phyloP scores from a whole-genome alignment of 1,139 yeast species.

The Yamadazyma dendronema region DNA sequence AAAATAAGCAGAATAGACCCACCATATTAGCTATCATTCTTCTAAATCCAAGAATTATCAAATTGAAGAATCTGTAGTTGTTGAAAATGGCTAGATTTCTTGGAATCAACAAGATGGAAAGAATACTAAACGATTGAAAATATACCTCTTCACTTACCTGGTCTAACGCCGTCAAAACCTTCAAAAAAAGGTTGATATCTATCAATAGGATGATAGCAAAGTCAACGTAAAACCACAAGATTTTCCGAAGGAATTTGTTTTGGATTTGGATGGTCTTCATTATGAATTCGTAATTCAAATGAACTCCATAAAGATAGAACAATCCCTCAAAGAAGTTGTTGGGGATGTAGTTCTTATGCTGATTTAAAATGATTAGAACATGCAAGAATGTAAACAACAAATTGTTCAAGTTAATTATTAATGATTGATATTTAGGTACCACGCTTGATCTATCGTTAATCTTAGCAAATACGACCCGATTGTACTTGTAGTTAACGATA shows the following conservation, averaged over 20 bases:
- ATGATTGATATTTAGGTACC: slow-evolving; percentile 45
- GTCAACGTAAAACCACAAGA: slow-evolving; percentile 44
- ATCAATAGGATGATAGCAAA: slow-evolving; percentile 30
- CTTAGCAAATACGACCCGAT: slow-evolving; percentile 28
- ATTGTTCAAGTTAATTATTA: slow-evolving; percentile 40
- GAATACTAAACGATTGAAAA: slow-evolving; percentile 39
- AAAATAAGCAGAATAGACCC: slow-evolving; percentile 51
- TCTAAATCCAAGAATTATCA: slow-evolving; percentile 51
- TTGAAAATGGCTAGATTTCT: slow-evolving; percentile 54
- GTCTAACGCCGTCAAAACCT: slow-evolving; percentile 15
- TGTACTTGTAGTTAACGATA: slow-evolving; percentile 37
- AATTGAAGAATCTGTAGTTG: slow-evolving; percentile 52
- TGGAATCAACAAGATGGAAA: slow-evolving; percentile 56
- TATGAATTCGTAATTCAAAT: slow-evolving; percentile 37
- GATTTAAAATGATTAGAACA: slow-evolving; percentile 29
- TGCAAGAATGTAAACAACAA: slow-evolving; percentile 32
- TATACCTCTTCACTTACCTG: slow-evolving; percentile 16
- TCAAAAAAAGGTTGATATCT: slow-evolving; percentile 28
- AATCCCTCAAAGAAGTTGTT: slow-evolving; percentile 19
- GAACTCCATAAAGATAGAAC: slow-evolving; percentile 37
- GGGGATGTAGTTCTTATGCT: slow-evolving; percentile 16
- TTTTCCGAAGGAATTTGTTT: slow-evolving; percentile 33
- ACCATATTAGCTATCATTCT: slow-evolving; percentile 56
- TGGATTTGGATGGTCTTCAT: slow-evolving; percentile 46
- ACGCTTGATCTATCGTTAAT: slow-evolving; percentile 31